phyloP scores from a whole-genome alignment of 306 rosid species.

The Corylus heterophylla region DNA sequence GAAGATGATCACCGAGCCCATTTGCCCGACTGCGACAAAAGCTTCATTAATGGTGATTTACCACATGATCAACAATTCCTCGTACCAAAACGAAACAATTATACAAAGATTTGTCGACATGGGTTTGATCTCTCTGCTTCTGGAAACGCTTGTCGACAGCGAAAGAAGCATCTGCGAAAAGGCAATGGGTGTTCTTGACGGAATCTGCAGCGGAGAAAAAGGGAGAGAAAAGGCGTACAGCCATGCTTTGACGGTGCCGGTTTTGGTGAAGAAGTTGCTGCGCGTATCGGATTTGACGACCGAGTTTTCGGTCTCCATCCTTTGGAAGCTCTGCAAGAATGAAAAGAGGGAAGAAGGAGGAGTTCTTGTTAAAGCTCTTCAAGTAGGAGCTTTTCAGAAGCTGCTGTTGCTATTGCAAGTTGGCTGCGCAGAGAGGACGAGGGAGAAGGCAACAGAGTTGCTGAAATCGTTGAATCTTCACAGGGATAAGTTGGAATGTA shows the following conservation, averaged over 20 bases:
- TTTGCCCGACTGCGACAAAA: slow-evolving; percentile 48
- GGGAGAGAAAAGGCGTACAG: slow-evolving; percentile 52
- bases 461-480: slow-evolving; percentile 67
- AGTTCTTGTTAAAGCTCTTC: slow-evolving; percentile 58
- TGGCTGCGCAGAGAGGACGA: slow-evolving; percentile 57
- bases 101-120: slow-evolving; percentile 47
- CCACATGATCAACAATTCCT: slow-evolving; percentile 36
- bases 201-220: slow-evolving; percentile 42
- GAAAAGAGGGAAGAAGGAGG: slow-evolving; percentile 31
- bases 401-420: slow-evolving; percentile 70
- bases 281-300: slow-evolving; percentile 66
- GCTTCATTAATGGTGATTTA: slow-evolving; percentile 58
- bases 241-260: slow-evolving; percentile 69
- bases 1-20: slow-evolving; percentile 45
- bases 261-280: slow-evolving; percentile 69
- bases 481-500: slow-evolving; percentile 50
- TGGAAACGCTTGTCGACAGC: slow-evolving; percentile 64
- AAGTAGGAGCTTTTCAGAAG: slow-evolving; percentile 73
- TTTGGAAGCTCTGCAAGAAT: slow-evolving; percentile 65
- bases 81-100: slow-evolving; percentile 20
- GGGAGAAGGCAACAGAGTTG: slow-evolving; percentile 67
- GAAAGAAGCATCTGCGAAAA: slow-evolving; percentile 65
- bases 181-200: slow-evolving; percentile 63
- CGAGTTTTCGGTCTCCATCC: slow-evolving; percentile 53
- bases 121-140: slow-evolving; percentile 59